phyloP scores from a whole-genome alignment of 495 filamentous ascomycete species.

The Antarctomyces pellizariae region DNA sequence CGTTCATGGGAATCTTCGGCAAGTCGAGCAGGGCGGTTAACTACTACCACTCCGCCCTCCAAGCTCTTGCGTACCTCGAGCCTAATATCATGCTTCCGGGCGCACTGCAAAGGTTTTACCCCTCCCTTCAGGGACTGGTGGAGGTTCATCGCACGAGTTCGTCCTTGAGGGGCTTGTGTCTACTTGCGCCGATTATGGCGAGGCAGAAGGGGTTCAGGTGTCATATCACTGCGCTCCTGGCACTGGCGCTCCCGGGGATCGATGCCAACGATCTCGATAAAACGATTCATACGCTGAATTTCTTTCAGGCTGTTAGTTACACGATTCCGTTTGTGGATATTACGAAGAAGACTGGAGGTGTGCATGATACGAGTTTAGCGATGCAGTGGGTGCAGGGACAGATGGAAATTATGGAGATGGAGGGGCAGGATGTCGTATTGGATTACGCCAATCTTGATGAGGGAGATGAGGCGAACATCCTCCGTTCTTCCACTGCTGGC shows the following conservation, averaged over 20 bases:
- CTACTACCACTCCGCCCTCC: slow-evolving; percentile 72
- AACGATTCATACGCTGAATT: slow-evolving; percentile 78
- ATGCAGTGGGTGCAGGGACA: slow-evolving; percentile 86
- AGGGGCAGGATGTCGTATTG: slow-evolving; percentile 61
- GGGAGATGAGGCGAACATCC: slow-evolving; percentile 67
- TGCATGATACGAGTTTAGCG: slow-evolving; percentile 57
- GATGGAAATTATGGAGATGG: slow-evolving; percentile 77
- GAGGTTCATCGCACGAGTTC: slow-evolving; percentile 95
- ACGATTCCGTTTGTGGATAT: slow-evolving; percentile 80
- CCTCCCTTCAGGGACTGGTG: slow-evolving; percentile 82
- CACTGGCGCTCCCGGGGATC: slow-evolving; percentile 80
- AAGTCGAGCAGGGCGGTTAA: slow-evolving; percentile 82
- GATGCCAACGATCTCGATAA: slow-evolving; percentile 97
- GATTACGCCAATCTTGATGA: slow-evolving; percentile 68
- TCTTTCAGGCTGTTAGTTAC: slow-evolving; percentile 85
- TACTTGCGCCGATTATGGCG: slow-evolving; percentile 71
- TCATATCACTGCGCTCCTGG: slow-evolving; percentile 79
- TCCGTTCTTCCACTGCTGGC: slow-evolving; percentile 87
- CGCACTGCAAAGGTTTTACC: slow-evolving; percentile 87
- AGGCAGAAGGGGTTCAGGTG: slow-evolving; percentile 83
- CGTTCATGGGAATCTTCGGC: slow-evolving; percentile 94
- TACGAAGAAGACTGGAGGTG: slow-evolving; percentile 38
- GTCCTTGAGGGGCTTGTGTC: slow-evolving; percentile 71
- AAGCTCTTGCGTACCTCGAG: slow-evolving; percentile 73
- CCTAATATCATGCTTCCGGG: slow-evolving; percentile 84